Percentiles rank a stretch among this genome's conserved stretches.
phyloP scores from a whole-genome alignment of 2,329 filamentous ascomycete genomes.

The Xylariaceae sp. region DNA sequence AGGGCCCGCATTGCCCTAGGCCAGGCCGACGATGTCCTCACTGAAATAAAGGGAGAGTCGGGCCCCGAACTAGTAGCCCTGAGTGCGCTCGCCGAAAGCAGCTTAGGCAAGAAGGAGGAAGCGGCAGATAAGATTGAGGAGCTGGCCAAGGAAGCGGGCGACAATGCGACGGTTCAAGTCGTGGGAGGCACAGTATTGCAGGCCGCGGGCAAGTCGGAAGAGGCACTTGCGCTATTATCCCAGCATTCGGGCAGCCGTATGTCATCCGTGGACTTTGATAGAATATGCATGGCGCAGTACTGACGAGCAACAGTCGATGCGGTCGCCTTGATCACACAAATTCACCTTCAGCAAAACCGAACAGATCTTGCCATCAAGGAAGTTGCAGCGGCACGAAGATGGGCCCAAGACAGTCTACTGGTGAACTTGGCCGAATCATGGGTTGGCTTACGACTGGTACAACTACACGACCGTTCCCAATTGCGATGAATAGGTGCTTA shows the following conservation, averaged over 20 bases:
- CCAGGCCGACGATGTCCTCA: constrained; percentile 68
- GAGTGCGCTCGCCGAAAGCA: constrained; percentile 67
- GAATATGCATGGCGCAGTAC: no score
- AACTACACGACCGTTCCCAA: constrained; percentile 21
- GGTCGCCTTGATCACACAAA: constrained; percentile 85
- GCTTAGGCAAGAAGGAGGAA: constrained; percentile 54
- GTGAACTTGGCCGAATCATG: constrained; percentile 95
- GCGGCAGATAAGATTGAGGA: constrained; percentile 62
- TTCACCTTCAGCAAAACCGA: constrained; percentile 87
- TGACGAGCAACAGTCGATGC: constrained; percentile 64
- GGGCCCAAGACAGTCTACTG: constrained; percentile 90
- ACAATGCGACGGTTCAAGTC: constrained; percentile 79
- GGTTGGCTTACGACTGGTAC: constrained; percentile 82
- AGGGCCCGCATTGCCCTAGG: constrained; percentile 81
- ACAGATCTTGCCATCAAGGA: constrained; percentile 89
- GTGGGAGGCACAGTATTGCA: constrained; percentile 79
- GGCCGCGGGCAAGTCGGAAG: constrained; percentile 74
- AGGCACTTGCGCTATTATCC: constrained; percentile 73
- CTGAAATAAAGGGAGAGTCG: constrained; percentile 59
- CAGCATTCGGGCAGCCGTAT: constrained; percentile 83
- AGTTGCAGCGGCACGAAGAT: constrained; percentile 78
- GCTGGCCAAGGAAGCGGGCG: constrained; percentile 58
- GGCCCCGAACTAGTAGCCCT: constrained; percentile 74
- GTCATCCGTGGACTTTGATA: constrained; percentile 29
- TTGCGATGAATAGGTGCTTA: no score